Percentiles rank a stretch among this genome's conserved stretches.
These are phyloP conservation scores for Hippophae gyantsensis DNA, from an alignment of 306 rosid species.

Conservation along the genomic window DNA sequence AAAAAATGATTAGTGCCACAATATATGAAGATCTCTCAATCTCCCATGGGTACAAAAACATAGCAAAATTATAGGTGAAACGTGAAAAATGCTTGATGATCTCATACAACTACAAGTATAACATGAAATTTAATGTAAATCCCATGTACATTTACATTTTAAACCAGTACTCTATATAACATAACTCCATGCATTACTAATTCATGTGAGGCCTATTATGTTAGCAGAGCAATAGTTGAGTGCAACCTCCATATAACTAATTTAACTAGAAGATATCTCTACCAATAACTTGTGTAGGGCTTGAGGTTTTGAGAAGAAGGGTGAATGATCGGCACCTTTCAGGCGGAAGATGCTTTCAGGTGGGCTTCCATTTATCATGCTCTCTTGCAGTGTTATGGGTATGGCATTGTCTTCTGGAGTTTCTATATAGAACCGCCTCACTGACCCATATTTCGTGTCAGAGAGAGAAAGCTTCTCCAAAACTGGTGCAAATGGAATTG, in stretches of 20 bases:
- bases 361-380: conserved; percentile 63
- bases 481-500: conserved; percentile 75
- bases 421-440: conserved; percentile 73
- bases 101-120: no score
- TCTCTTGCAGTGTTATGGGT: conserved; percentile 57
- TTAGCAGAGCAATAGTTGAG: conserved; percentile 17
- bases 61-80: no score
- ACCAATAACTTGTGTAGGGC: conserved; percentile 81
- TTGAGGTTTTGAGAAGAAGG: conserved; percentile 95
- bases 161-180: conserved; percentile 8
- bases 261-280: conserved; percentile 49
- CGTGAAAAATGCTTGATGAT: no score
- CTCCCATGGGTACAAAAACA: no score
- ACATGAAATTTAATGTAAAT: no score
- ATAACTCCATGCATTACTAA: conserved; percentile 12
- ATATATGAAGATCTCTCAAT: no score
- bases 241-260: conserved; percentile 11
- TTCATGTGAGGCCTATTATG: conserved; percentile 20
- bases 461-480: conserved; percentile 76
- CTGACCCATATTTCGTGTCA: conserved; percentile 63
- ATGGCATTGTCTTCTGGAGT: conserved; percentile 89
- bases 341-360: conserved; percentile 64
- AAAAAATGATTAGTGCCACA: no score
- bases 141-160: conserved; percentile 14
- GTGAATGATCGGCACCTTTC: conserved; percentile 91